phyloP scores from a whole-genome alignment of 108 stramenopile species.

The Fistulifera solaris region DNA sequence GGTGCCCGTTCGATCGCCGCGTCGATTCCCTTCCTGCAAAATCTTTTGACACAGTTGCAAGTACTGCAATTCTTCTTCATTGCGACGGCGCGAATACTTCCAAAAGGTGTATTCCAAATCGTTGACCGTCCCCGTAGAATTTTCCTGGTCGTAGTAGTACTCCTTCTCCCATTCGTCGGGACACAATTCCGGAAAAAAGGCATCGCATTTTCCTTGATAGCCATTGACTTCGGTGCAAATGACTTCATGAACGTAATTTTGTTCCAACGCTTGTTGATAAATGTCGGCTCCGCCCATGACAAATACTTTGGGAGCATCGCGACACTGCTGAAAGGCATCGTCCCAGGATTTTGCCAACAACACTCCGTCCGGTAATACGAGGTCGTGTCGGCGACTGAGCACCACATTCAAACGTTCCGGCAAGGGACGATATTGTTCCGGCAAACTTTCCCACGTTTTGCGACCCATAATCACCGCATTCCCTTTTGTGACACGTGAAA shows the following conservation, averaged over 20 bases:
- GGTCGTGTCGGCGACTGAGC: constrained; percentile 39
- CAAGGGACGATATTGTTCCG: constrained; percentile 88
- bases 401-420: constrained; percentile 88
- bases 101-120: constrained; percentile 45
- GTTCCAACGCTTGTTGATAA: constrained; percentile 74
- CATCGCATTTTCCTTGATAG: constrained; percentile 58
- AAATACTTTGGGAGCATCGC: constrained; percentile 69
- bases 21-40: constrained; percentile 77
- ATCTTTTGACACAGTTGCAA: constrained; percentile 90
- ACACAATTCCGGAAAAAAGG: constrained; percentile 57
- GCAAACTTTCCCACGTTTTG: constrained; percentile 98
- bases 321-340: constrained; percentile 48
- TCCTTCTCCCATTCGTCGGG: constrained; percentile 48
- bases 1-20: constrained; percentile 99
- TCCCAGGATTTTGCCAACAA: constrained; percentile 57
- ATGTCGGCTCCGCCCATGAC: constrained; percentile 92
- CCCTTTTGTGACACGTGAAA: constrained; percentile 58
- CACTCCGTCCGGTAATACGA: constrained; percentile 33
- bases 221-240: constrained; percentile 61
- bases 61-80: constrained; percentile 92
- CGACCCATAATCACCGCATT: constrained; percentile 99
- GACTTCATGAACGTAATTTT: constrained; percentile 54
- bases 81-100: constrained; percentile 40
- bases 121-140: constrained; percentile 2
- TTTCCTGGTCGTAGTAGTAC: constrained; percentile 11